Percentiles rank a stretch among this genome's conserved stretches.
phyloP scores from a whole-genome alignment of 495 filamentous ascomycete genomes.

The Bacidia rubella region DNA sequence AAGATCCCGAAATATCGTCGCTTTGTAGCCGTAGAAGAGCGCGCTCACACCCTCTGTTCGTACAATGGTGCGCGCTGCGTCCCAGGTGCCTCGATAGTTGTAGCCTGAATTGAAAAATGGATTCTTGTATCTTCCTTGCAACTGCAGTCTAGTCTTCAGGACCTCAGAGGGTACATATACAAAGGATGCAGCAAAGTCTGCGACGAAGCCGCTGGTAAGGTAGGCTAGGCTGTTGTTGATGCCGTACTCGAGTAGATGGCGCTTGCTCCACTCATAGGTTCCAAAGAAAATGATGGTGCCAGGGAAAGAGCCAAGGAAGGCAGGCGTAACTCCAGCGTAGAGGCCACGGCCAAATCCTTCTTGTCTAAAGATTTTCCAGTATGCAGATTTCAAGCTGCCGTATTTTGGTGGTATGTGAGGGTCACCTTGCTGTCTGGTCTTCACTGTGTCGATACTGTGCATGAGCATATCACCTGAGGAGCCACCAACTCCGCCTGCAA shows the following conservation, averaged over 20 bases:
- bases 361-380: conserved; percentile 81
- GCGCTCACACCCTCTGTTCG: conserved; percentile 68
- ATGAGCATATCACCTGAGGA: conserved; percentile 93
- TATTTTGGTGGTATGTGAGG: conserved; percentile 84
- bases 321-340: conserved; percentile 86
- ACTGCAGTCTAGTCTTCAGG: conserved; percentile 83
- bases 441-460: conserved; percentile 98
- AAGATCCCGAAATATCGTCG: conserved; percentile 86
- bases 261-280: conserved; percentile 89
- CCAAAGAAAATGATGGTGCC: conserved; percentile 94
- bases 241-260: conserved; percentile 70
- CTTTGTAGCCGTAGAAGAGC: conserved; percentile 85
- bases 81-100: conserved; percentile 69
- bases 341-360: conserved; percentile 78
- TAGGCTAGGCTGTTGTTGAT: conserved; percentile 70
- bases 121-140: conserved; percentile 92
- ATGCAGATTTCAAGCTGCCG: conserved; percentile 73
- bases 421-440: conserved; percentile 97
- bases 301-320: conserved; percentile 82
- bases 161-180: conserved; percentile 96
- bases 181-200: conserved; percentile 80
- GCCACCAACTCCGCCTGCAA: conserved; percentile 83
- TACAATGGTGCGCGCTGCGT: conserved; percentile 75
- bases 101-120: conserved; percentile 74
- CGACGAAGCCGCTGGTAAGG: conserved; percentile 73